These are phyloP conservation scores for Pseudomassariella vexata DNA, from an alignment of 2,329 filamentous ascomycete species.

Conservation along the genomic window DNA sequence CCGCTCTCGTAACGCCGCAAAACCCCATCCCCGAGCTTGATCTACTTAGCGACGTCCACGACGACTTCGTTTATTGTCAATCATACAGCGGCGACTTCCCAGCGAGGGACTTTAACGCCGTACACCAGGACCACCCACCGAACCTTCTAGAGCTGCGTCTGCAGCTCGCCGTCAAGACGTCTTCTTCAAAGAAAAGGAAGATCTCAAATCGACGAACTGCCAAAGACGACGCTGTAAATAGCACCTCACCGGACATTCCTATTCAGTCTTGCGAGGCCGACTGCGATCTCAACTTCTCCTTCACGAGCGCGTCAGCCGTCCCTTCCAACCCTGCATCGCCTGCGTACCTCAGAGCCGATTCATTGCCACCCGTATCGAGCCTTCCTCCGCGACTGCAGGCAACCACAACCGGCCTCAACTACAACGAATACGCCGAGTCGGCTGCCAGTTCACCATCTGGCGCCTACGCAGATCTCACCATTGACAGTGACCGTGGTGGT, in stretches of 20 bases:
- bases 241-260: constrained; percentile 35
- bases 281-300: constrained; percentile 44
- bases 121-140: constrained; percentile 9
- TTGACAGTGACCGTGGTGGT: constrained; percentile 48
- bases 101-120: constrained; percentile 5
- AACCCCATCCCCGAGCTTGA: neutral
- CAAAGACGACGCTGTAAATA: constrained; percentile 31
- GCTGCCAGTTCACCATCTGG: constrained; percentile 53
- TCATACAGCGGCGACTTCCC: constrained; percentile 8
- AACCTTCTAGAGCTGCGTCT: constrained; percentile 47
- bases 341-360: constrained; percentile 21
- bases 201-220: constrained; percentile 44
- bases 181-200: constrained; percentile 70
- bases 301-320: constrained; percentile 35
- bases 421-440: constrained; percentile 47
- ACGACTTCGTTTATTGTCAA: too few species aligned
- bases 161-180: constrained; percentile 68
- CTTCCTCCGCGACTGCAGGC: constrained; percentile 48
- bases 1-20: too few species aligned
- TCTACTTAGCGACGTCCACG: neutral
- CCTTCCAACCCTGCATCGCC: constrained; percentile 31
- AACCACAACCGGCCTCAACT: constrained; percentile 32
- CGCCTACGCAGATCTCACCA: constrained; percentile 50
- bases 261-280: constrained; percentile 47
- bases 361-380: constrained; percentile 39